Base-by-base conservation (phyloP, 352 stramenopile genomes). In the Pythium grandisporangium region DNA sequence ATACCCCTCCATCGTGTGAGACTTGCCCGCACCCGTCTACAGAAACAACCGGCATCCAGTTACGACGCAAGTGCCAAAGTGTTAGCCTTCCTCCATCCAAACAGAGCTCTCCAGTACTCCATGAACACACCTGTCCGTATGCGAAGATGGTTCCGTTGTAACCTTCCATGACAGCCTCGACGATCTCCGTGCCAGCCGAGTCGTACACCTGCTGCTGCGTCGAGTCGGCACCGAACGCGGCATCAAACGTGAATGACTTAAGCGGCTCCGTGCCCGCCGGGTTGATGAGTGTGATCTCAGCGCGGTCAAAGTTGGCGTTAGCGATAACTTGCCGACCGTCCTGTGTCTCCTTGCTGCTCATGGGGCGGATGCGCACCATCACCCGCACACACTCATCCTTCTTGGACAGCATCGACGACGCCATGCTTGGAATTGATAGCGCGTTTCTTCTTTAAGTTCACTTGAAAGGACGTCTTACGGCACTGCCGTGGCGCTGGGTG, bases 231-330 rank as follows among this genome's bases (percentile, higher is more conserved):
- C 77, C 92, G 48, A 98, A 98, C 0, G 97, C 91, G 5, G 92
- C 87, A 65, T 99, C 96, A 33, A 98, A 98, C 27, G 95, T 96
- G 66, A 99, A 99, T 20, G 66, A 87, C 54, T 98, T 98, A 12
- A 87, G 83, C 6, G 80, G 73, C 38, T 96, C 87, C 1, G 63
- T 69, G 0, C 54, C 72, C 30, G 73, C 71, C 2, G 85, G 88
- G 57, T 97, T 96, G 3, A 78, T 27, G 29, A 98, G 70, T 40
- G 77, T 73, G 48, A 98, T 86, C 37, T 96, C 69, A 10, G 84
- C 87, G 27, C 76, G 78, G 37, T 96, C 74, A 48, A 96, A 91
- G 61, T 96, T 86, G 42, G 84, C 88, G 17, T 77, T 87, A 6
- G 83, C 83, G 12, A 86, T 68, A 35, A 72, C 61, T 34, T 68